A percentile compares a stretch with the other conserved stretches of the same genome.
These are phyloP conservation scores for Trichoderma sp. DNA, from an alignment of 2,329 filamentous ascomycete genomes.

Conservation along the genomic window DNA sequence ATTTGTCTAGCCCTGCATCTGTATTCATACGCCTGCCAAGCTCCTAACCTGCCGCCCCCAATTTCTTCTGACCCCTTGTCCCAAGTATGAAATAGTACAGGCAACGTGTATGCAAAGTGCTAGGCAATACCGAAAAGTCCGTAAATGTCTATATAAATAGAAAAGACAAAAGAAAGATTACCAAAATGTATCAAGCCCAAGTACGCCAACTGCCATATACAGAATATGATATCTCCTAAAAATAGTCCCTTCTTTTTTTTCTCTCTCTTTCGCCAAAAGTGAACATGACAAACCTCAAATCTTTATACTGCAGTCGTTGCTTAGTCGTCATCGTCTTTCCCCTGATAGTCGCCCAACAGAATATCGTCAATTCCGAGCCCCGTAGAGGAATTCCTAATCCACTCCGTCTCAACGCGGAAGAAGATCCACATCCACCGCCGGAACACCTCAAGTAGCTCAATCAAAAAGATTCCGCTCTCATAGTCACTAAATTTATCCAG, in stretches of 20 bases:
- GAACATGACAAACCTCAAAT: neutral
- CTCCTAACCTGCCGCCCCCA: neutral
- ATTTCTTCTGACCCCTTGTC: neutral
- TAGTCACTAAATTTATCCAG: conserved; percentile 83
- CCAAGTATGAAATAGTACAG: neutral
- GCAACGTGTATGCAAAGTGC: neutral
- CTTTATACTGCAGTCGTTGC: neutral
- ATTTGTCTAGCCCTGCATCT: neutral
- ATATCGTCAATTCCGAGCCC: conserved; percentile 68
- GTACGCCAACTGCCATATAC: conserved; percentile 13
- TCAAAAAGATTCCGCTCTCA: conserved; percentile 83
- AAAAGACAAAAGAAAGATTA: conserved; percentile 4
- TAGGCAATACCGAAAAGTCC: neutral
- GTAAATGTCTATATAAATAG: conserved; percentile 9
- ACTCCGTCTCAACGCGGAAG: conserved; percentile 92
- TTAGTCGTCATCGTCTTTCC: conserved; percentile 52
- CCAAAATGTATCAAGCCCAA: conserved; percentile 1
- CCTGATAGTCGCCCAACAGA: conserved; percentile 70
- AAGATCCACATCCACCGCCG: conserved; percentile 97
- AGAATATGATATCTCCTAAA: neutral
- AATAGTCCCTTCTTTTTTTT: neutral
- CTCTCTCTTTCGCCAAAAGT: neutral
- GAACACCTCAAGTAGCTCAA: conserved; percentile 84
- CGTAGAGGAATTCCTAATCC: conserved; percentile 61
- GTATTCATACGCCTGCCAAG: neutral